Conservation (phyloP, 805 yeast genomes). For the Hermanozyma aechmeae region DNA sequence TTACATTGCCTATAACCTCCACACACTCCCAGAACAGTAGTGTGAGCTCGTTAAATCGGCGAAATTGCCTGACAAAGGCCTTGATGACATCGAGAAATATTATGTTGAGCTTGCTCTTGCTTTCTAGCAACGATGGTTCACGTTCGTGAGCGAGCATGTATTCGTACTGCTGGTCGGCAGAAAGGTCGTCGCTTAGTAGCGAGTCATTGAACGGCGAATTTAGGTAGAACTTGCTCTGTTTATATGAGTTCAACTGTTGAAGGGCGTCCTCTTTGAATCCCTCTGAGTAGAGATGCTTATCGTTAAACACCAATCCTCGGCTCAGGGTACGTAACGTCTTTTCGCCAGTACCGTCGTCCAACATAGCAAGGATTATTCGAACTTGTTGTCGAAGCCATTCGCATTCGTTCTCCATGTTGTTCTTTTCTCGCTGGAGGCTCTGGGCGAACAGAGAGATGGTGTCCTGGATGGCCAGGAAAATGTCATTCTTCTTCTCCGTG, state of each 20-base stretch:
- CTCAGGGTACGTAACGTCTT: conserved; percentile 7
- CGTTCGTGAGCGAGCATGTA: conserved; percentile 17
- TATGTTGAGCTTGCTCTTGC: conserved; percentile 21
- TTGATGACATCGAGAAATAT: conserved; percentile 28
- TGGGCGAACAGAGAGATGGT: conserved; percentile 28
- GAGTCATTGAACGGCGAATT: conserved; percentile 16
- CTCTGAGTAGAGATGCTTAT: conserved; percentile 14
- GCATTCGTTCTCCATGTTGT: conserved; percentile 29
- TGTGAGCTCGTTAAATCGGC: conserved; percentile 19
- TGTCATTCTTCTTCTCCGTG: conserved; percentile 36
- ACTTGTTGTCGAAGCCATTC: conserved; percentile 38
- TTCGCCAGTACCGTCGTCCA: conserved; percentile 25
- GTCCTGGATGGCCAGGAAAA: conserved; percentile 40
- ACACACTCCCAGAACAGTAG: conserved; percentile 16
- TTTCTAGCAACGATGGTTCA: conserved; percentile 19
- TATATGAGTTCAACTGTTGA: conserved; percentile 7
- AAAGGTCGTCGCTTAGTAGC: conserved; percentile 4
- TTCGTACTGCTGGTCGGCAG: conserved; percentile 17
- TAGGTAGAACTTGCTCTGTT: conserved; percentile 6
- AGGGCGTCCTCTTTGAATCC: conserved; percentile 22
- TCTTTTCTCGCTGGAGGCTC: conserved; percentile 21
- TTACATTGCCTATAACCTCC: conserved; percentile 22
- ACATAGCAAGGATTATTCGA: conserved; percentile 28
- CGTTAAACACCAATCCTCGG: conserved; percentile 24
- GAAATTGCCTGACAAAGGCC: conserved; percentile 20